These are phyloP conservation scores for Brassica napus DNA, from an alignment of 345 rosid genomes.

Conservation along the genomic window Da-Ae NC_063444.1:49040501-49041000, in stretches of 20 bases:
- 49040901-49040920: background rate
- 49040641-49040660: conserved; percentile 9
- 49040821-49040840: conserved; percentile 3
- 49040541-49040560: background rate
- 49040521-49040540: conserved; percentile 4
- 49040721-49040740: conserved; percentile 12
- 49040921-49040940: conserved; percentile 1
- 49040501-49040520: conserved; percentile 3
- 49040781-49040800: conserved; percentile 25
- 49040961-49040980: conserved; percentile 6
- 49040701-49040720: conserved; percentile 8
- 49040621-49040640: conserved; percentile 3
- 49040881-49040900: background rate
- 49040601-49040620: background rate
- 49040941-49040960: conserved; percentile 7
- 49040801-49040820: conserved; percentile 13
- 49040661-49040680: conserved; percentile 5
- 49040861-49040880: conserved; percentile 6
- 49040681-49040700: conserved; percentile 12
- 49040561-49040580: conserved; percentile 3
- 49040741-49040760: conserved; percentile 14
- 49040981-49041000: conserved; percentile 24
- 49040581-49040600: conserved; percentile 14
- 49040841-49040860: conserved; percentile 7
- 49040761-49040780: conserved; percentile 14